Percentiles rank a stretch among this genome's conserved stretches.
These are phyloP conservation scores for Pichia sporocuriosa DNA, from an alignment of 805 yeast species.

Conservation along the genomic window DNA sequence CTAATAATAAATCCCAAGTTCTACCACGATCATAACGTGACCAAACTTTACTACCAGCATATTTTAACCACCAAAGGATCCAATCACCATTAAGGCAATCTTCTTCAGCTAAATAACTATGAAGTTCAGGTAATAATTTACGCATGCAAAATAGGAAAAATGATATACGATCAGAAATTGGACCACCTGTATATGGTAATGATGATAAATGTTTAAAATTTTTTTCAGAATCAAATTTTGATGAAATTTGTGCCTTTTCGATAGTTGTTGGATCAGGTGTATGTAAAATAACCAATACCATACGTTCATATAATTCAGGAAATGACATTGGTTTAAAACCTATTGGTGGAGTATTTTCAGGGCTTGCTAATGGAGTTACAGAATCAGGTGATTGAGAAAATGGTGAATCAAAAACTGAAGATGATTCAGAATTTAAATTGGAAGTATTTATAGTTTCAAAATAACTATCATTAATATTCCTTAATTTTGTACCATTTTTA, in stretches of 20 bases:
- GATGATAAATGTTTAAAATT: constrained; percentile 16
- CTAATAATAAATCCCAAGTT: constrained; percentile 81
- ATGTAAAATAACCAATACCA: constrained; percentile 69
- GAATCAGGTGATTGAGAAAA: constrained; percentile 23
- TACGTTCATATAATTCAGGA: constrained; percentile 65
- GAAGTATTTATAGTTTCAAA: constrained; percentile 25
- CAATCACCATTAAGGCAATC: constrained; percentile 76
- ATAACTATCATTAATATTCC: constrained; percentile 28
- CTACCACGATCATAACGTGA: constrained; percentile 77
- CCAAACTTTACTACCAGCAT: constrained; percentile 82
- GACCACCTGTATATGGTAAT: constrained; percentile 41
- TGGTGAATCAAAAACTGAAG: constrained; percentile 22
- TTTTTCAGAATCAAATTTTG: constrained; percentile 13
- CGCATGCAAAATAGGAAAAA: constrained; percentile 60
- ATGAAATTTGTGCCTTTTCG: constrained; percentile 3
- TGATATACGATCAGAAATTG: constrained; percentile 59
- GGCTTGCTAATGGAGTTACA: constrained; percentile 21
- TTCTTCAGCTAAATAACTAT: constrained; percentile 72
- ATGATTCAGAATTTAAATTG: constrained; percentile 12
- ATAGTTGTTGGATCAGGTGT: constrained; percentile 44
- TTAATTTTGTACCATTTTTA: constrained; percentile 31
- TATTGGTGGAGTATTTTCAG: constrained; percentile 13
- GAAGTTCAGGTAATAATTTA: constrained; percentile 65
- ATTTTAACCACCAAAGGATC: constrained; percentile 93
- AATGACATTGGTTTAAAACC: constrained; percentile 41